Evolutionary conservation across 345 rosid genomes (phyloP).

Genomic region (Lepidium didymum): DNA sequence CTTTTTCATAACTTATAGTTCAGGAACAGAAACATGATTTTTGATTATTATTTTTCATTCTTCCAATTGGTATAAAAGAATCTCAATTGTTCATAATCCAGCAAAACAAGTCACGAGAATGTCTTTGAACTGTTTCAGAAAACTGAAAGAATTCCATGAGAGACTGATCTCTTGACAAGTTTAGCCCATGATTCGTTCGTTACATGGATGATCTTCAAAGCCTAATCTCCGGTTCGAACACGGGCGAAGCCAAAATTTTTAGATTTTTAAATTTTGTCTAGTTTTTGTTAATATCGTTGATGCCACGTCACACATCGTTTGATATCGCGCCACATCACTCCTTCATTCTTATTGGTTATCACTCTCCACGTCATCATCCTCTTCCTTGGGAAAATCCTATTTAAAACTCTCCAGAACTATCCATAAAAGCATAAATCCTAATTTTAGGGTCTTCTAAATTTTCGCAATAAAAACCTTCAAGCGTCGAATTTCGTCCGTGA

Average conservation of each 20-base stretch:
- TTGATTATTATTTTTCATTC: not conserved
- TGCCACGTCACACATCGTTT: constrained; percentile 2
- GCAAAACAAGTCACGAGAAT: not conserved
- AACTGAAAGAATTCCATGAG: constrained; percentile 54
- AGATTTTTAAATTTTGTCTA: too few species aligned
- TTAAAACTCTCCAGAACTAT: constrained; percentile 8
- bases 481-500: not conserved
- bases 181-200: constrained; percentile 69
- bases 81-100: not conserved
- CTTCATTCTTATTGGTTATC: constrained; percentile 35
- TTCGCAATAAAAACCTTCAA: not conserved
- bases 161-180: constrained; percentile 53
- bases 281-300: too few species aligned
- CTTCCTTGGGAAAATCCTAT: constrained; percentile 5
- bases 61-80: not conserved
- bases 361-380: constrained; percentile 44
- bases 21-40: not conserved
- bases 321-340: constrained; percentile 29
- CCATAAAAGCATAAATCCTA: not conserved
- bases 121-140: not conserved
- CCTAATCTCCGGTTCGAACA: constrained; percentile 83
- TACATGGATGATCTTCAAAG: constrained; percentile 59
- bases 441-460: not conserved
- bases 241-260: constrained; percentile 60
- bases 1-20: not conserved